Conservation (phyloP, 2,329 filamentous ascomycete genomes). For the Apiospora aurea region DNA sequence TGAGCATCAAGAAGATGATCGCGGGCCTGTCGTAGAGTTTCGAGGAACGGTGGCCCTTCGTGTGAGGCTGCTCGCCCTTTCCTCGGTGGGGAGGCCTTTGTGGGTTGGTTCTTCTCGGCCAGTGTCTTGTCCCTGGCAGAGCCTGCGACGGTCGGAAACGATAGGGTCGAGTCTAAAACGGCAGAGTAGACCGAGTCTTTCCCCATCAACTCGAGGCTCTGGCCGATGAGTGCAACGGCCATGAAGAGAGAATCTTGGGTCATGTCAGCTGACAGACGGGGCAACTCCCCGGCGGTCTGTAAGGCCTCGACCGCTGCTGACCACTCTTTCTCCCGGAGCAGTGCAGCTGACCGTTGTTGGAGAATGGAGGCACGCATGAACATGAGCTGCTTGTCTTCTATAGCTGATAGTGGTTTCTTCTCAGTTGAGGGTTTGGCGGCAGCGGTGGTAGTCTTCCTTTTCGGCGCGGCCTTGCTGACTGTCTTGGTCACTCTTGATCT, state of each 20-base stretch:
- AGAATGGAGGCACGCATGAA: constrained; percentile 49
- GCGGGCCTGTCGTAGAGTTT: constrained; percentile 69
- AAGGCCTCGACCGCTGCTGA: constrained; percentile 64
- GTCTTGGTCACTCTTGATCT: constrained; percentile 33
- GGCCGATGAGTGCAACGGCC: constrained; percentile 71
- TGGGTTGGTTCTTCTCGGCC: constrained; percentile 45
- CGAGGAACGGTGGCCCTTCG: constrained; percentile 57
- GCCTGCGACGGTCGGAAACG: constrained; percentile 73
- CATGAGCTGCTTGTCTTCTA: constrained; percentile 44
- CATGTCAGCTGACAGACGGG: constrained; percentile 48
- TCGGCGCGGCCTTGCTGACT: constrained; percentile 34
- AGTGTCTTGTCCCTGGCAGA: constrained; percentile 47
- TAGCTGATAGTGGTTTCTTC: constrained; percentile 26
- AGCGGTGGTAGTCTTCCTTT: constrained; percentile 36
- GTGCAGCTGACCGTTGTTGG: constrained; percentile 52
- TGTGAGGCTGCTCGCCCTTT: constrained; percentile 39
- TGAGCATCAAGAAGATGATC: constrained; percentile 71
- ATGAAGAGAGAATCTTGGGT: constrained; percentile 65
- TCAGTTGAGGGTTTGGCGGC: constrained; percentile 32
- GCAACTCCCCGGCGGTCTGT: constrained; percentile 54
- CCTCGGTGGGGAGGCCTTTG: constrained; percentile 46
- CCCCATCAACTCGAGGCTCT: constrained; percentile 76
- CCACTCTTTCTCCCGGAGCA: constrained; percentile 62
- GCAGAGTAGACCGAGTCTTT: constrained; percentile 87
- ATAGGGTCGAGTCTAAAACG: constrained; percentile 90